phyloP scores from a whole-genome alignment of 2,329 filamentous ascomycete genomes.

The Talaromyces verruculosus region DNA sequence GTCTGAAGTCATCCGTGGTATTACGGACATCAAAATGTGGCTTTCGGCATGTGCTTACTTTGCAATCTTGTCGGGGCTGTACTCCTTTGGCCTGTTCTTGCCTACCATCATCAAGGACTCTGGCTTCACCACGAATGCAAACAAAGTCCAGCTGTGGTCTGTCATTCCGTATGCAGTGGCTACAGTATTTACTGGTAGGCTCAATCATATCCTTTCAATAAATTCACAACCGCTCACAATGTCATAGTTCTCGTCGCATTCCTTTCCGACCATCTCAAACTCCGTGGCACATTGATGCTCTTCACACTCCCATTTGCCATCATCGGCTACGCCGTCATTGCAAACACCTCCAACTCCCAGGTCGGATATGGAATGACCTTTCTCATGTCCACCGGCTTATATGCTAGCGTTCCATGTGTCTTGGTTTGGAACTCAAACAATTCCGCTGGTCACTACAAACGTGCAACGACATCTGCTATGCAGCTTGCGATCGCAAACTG shows the following conservation, averaged over 20 bases:
- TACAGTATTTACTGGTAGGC: constrained; percentile 53
- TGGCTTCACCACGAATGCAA: constrained; percentile 54
- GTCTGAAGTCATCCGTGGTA: constrained; percentile 62
- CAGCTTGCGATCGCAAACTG: constrained; percentile 67
- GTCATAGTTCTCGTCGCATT: constrained; percentile 44
- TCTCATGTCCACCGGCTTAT: constrained; percentile 65
- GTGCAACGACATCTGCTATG: constrained; percentile 64
- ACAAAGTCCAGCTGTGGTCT: constrained; percentile 62
- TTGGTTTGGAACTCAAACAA: constrained; percentile 69
- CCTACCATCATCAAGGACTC: constrained; percentile 65
- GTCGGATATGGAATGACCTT: constrained; percentile 67
- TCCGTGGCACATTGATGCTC: constrained; percentile 64
- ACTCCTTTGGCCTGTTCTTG: constrained; percentile 65
- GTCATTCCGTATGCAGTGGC: constrained; percentile 65
- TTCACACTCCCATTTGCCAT: constrained; percentile 64
- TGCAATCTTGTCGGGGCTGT: constrained; percentile 57
- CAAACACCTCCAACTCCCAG: constrained; percentile 52
- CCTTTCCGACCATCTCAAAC: constrained; percentile 59
- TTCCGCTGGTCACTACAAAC: constrained; percentile 67
- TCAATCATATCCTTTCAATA: constrained; percentile 9
- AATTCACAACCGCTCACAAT: background rate
- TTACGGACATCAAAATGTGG: constrained; percentile 63
- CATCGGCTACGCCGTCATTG: constrained; percentile 64
- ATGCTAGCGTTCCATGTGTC: constrained; percentile 62
- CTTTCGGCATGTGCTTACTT: constrained; percentile 63